Conservation (phyloP, 305 asterid genomes). For the Fraxinus greggii region DNA sequence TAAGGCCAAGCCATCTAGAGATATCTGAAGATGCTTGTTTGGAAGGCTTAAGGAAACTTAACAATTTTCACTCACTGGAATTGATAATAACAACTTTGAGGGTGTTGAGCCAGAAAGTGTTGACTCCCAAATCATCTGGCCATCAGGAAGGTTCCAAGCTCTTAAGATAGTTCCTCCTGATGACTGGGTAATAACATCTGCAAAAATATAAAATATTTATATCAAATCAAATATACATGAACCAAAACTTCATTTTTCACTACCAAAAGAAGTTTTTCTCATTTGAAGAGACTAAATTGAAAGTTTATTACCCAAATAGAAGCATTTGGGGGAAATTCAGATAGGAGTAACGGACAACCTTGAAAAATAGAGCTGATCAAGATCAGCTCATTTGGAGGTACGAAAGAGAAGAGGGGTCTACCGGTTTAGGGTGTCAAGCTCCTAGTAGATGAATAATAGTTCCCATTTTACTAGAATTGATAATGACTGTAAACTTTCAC, state of each 20-base stretch:
- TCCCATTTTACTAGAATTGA: background rate
- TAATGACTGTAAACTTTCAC: background rate
- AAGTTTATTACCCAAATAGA: background rate
- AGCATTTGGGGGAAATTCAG: background rate
- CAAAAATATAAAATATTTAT: conserved; percentile 15
- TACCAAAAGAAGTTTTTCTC: background rate
- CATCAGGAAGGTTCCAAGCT: conserved; percentile 99
- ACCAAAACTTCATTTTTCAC: conserved; percentile 8
- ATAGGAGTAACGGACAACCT: background rate
- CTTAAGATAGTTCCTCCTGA: conserved; percentile 76
- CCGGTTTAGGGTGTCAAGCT: background rate
- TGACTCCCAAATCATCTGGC: conserved; percentile 97
- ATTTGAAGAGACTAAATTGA: background rate
- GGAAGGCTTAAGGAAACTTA: background rate
- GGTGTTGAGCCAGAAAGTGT: conserved; percentile 56
- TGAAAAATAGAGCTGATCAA: background rate
- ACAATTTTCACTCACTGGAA: conserved; percentile 61
- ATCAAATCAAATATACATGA: conserved; percentile 6
- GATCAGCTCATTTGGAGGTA: background rate
- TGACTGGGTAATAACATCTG: conserved; percentile 84
- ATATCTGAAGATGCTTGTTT: background rate
- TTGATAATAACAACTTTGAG: conserved; percentile 52
- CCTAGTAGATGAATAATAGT: background rate
- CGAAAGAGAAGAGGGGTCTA: background rate
- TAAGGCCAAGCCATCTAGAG: background rate